These are phyloP conservation scores for Serendipita vermifera DNA, from an alignment of 768 basidiomycete genomes.

Conservation along the genomic window DNA sequence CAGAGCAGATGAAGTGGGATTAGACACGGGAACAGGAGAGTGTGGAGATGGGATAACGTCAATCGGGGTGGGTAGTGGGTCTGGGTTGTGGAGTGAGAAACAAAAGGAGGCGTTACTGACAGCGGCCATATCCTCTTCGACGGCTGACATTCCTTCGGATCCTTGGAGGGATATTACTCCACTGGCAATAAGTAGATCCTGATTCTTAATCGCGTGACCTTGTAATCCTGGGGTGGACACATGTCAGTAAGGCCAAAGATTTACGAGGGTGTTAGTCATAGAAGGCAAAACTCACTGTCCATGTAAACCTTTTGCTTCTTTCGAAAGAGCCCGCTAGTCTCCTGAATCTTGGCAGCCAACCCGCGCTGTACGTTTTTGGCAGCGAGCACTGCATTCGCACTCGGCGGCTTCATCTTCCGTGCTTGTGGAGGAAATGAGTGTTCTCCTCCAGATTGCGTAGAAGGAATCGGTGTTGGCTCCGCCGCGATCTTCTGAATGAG, in stretches of 20 bases:
- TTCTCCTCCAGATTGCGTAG: conserved; percentile 13
- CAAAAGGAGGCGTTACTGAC: conserved; percentile 34
- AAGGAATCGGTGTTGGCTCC: conserved; percentile 21
- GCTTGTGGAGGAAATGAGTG: conserved; percentile 51
- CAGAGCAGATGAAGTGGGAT: background rate
- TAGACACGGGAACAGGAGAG: background rate
- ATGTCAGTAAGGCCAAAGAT: conserved; percentile 5
- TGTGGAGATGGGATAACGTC: conserved; percentile 28
- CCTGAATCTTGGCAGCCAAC: conserved; percentile 92
- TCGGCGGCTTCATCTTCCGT: conserved; percentile 22
- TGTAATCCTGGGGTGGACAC: conserved; percentile 53
- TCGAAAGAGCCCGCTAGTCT: conserved; percentile 78
- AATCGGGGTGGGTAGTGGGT: conserved; percentile 16
- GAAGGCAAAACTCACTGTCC: conserved; percentile 60
- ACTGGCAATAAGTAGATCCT: conserved; percentile 83
- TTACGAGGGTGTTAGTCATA: conserved; percentile 8
- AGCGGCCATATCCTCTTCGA: conserved; percentile 84
- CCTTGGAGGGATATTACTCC: conserved; percentile 74
- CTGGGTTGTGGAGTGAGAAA: conserved; percentile 11
- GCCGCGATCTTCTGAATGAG: conserved; percentile 67
- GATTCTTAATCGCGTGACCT: conserved; percentile 96
- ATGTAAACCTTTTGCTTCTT: conserved; percentile 98
- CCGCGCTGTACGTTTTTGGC: conserved; percentile 92
- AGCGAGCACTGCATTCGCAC: conserved; percentile 37
- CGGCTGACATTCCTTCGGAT: conserved; percentile 66